Evolutionary conservation across 176 grass and related monocot genomes (phyloP), one percentile per base, ranked within the genome.

Genomic region (Lolium multiflorum): DNA sequence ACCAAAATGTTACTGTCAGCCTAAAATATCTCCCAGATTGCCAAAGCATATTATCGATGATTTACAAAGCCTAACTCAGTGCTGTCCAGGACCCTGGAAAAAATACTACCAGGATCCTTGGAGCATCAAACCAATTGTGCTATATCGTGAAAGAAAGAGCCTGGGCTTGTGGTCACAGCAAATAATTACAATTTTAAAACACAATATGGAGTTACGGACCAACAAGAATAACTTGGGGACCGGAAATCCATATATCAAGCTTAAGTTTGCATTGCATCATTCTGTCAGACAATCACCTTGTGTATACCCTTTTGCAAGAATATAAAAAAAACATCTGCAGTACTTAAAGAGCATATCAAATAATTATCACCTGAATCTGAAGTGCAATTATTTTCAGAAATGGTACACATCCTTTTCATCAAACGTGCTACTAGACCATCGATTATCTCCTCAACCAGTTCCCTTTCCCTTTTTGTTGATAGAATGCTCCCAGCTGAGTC

Each of bases 371-470:
- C 79, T 90, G 79, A 90, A 94, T 78, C 82, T 82, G 81, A 77
- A 77, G 76, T 90, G 77, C 79, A 73, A 84, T 79, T 26, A 88
- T 64, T 91, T 89, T 87, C 91, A 83, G 83, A 79, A 74, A 85
- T 26, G 7, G 64, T 61, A 80, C 93, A 94, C 96, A 98, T 98
- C 90, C 92, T 92, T 90, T 93, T 98, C 64, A 95, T 92, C 78
- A 98, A 83, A 72, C 88, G 92, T 78, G 84, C 22, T 38, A 95
- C 86, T 43, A 98, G 90, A 81, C 91, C 89, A 94, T 96, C 87
- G 1, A 89, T 87, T 64, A 91, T 91, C 80, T 96, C 96, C 90
- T 94, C 93, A 88, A 92, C 57, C 65, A 89, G 46, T 55, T 94
- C 90, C 16, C 22, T 86, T 43, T 96, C 86, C 74, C 82, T 87